These are phyloP conservation scores for Triticum aestivum DNA, from an alignment of 176 grass and related monocot species.

Conservation along the genomic window DNA sequence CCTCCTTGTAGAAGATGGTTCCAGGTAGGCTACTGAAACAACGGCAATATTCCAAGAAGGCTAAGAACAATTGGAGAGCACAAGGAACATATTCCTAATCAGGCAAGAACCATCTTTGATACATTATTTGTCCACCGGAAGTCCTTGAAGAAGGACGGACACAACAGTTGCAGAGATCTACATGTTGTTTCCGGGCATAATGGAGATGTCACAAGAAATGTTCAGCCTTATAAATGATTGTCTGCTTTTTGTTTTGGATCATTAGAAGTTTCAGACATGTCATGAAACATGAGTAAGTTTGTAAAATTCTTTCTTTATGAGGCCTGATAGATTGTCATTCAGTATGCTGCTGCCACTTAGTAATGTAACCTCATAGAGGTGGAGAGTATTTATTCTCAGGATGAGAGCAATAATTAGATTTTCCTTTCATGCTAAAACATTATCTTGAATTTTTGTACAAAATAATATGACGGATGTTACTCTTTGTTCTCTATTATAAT, in stretches of 20 bases:
- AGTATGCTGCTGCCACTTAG: background rate
- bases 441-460: too few relatives aligned
- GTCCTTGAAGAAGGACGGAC: background rate
- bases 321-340: background rate
- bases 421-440: too few relatives aligned
- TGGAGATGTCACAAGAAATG: background rate
- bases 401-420: too few relatives aligned
- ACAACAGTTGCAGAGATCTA: background rate
- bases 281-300: background rate
- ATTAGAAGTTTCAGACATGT: too few relatives aligned
- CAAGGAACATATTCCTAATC: background rate
- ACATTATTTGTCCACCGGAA: background rate
- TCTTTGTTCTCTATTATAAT: background rate
- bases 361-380: background rate
- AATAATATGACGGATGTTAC: background rate
- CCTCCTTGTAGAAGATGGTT: background rate
- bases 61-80: background rate
- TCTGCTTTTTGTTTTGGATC: too few relatives aligned
- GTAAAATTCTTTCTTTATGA: background rate
- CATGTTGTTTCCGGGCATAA: background rate
- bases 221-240: too few relatives aligned
- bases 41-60: background rate
- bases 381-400: too few relatives aligned
- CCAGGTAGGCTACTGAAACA: background rate
- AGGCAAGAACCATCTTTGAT: background rate